Evolutionary conservation across 2,329 filamentous ascomycete species (phyloP), one percentile per base, ranked within the genome.

Genomic region (Coniochaeta hoffmannii): DNA sequence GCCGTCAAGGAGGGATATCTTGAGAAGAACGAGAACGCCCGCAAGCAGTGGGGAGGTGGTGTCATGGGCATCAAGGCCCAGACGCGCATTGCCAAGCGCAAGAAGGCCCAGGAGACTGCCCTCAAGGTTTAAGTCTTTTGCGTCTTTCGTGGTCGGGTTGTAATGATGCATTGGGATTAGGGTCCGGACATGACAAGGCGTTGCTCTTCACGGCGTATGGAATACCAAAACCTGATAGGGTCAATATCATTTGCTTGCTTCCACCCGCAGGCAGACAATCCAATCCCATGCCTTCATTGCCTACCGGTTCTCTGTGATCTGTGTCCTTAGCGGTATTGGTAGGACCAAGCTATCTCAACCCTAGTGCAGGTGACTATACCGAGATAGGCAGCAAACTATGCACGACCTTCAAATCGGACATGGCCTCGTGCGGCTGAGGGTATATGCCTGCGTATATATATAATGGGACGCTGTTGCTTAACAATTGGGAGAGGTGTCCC

Each of bases 121-220:
- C 91, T 97, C 85, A 97, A 97, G 89, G 95, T 99, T 81, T 99
- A 95, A 82, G 34, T 53, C n/a, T n/a, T n/a, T n/a, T n/a, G n/a
- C n/a, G n/a, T 52, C 28, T 51, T 19, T 19, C 11, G 2, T 5
- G 49, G 19, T 32, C 30, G 30, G 30, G 41, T 46, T 46, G 41
- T 46, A 55, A 60, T 53, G 46, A 41, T 51, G 34, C 32, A 57
- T 60, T 64, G 61, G 59, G 59, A 59, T 19, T 19, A 59, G 51
- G 58, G 62, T 59, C 55, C 58, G n/a, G n/a, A n/a, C n/a, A n/a
- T n/a, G 59, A 57, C 59, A 56, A 36, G 63, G 65, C 60, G 57
- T 60, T 60, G 60, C 63, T 64, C 63, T 67, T 65, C n/a, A 66
- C 62, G 66, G 66, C 67, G 67, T 66, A 65, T 61, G 66, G 67